Base-by-base conservation (phyloP, 306 rosid genomes). In the Vigna nakashimae region DNA sequence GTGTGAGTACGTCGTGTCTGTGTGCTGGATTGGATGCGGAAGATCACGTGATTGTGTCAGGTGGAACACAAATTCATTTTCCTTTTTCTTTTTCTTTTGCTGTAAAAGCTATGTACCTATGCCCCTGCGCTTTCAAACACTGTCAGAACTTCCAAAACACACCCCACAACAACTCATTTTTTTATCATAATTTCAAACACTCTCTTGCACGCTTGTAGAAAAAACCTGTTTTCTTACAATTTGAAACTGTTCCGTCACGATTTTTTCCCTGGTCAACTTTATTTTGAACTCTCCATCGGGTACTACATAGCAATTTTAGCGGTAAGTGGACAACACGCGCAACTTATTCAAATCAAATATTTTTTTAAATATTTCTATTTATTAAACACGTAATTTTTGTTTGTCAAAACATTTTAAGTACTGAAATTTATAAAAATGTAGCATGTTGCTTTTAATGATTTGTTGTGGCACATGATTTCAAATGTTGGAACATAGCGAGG, bases 31-130 rank as follows among this genome's bases (percentile, higher is more conserved):
- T 9, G 6, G 6, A 32, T 22, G 67, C 55, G 86, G 51, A 5
- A 11, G 48, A 81, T 82, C 97, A 88, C 97, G 94, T 93, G 98
- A 80, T 67, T 18, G 75, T 87, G 90, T 91, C 97, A 87, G 94
- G 6, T 17, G 83, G 4, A 62, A 77, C 71, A 74, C 59, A 77
- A 77, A 82, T 57, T 6, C 52, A 69, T 28, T 71, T 58, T 56
- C 30, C 18, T 78, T 45, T 62, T 26, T 5, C 18, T 36, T 53
- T 40, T 57, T n/a, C n/a, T 53, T 48, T 62, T 36, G 8, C 53
- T 40, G 68, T 50, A 78, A 84, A 84, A 84, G 79, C 30, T 15
- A 45, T 36, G 38, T 15, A 45, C 50, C 65, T 79, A 10, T 15
- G 22, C 17, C 49, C 30, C 58, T 71, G 64, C 24, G 22, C 50